These are phyloP conservation scores for Pseudogymnoascus sp. DNA, from an alignment of 2,329 filamentous ascomycete species.

Conservation along the genomic window DNA sequence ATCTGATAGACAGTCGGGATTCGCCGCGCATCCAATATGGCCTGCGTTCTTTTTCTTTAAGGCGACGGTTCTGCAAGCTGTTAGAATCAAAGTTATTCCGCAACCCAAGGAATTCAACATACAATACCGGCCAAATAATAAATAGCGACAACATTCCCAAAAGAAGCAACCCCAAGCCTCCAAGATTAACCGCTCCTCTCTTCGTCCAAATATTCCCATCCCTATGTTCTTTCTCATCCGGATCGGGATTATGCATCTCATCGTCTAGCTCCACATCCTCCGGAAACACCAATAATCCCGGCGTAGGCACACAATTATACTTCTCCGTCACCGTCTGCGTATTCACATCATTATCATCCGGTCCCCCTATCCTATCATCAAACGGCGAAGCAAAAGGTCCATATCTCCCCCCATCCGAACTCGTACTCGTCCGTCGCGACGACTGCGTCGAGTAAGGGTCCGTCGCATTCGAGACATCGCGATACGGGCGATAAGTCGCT, in stretches of 20 bases:
- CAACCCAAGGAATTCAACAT: slow-evolving; percentile 28
- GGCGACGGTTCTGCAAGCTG: slow-evolving; percentile 45
- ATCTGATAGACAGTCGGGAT: slow-evolving; percentile 33
- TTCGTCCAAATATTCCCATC: slow-evolving; percentile 59
- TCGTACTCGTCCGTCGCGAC: slow-evolving; percentile 58
- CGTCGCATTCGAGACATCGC: slow-evolving; percentile 37
- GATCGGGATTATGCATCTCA: slow-evolving; percentile 62
- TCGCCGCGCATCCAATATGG: slow-evolving; percentile 28
- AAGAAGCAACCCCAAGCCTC: slow-evolving; percentile 51
- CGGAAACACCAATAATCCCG: slow-evolving; percentile 58
- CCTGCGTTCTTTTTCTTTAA: slow-evolving; percentile 29
- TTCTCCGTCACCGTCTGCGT: slow-evolving; percentile 68
- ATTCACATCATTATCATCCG: slow-evolving; percentile 57
- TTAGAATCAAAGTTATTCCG: slow-evolving; percentile 19
- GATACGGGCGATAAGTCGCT: slow-evolving; percentile 33
- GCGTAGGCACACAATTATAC: slow-evolving; percentile 62
- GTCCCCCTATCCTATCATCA: slow-evolving; percentile 49
- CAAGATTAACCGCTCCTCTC: slow-evolving; percentile 56
- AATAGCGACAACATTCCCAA: slow-evolving; percentile 57
- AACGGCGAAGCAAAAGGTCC: slow-evolving; percentile 47
- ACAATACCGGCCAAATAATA: slow-evolving; percentile 63
- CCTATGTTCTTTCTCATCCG: slow-evolving; percentile 50
- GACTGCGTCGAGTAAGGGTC: slow-evolving; percentile 36
- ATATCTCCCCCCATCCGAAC: slow-evolving; percentile 37
- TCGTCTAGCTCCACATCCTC: slow-evolving; percentile 70